These are phyloP conservation scores for Stentor roeselii DNA, from an alignment of 73 alveolate genomes.

Conservation along the genomic window DNA sequence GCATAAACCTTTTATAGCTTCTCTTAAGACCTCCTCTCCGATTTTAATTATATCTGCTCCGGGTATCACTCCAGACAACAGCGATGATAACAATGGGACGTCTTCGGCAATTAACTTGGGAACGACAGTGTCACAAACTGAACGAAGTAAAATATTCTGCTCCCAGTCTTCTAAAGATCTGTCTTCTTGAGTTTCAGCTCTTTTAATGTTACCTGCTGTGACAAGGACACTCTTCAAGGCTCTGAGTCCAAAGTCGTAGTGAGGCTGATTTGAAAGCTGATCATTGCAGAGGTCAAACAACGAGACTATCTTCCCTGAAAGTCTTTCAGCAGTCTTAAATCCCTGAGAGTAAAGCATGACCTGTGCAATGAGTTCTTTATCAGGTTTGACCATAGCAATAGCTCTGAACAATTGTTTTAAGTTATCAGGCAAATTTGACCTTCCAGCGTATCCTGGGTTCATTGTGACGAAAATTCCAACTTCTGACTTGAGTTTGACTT, in stretches of 20 bases:
- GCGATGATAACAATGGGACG: conserved; percentile 81
- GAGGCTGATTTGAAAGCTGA: conserved; percentile 96
- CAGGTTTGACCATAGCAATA: conserved; percentile 99
- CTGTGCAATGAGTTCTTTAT: conserved; percentile 97
- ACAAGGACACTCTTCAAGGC: conserved; percentile 96
- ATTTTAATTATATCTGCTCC: conserved; percentile 94
- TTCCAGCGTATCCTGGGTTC: conserved; percentile 99
- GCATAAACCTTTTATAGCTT: conserved; percentile 68
- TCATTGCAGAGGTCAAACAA: conserved; percentile 92
- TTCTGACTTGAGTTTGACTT: conserved; percentile 91
- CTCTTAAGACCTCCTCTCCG: conserved; percentile 86
- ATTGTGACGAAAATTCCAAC: conserved; percentile 99
- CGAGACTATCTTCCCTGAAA: conserved; percentile 92
- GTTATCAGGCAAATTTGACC: conserved; percentile 99
- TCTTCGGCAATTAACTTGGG: conserved; percentile 99
- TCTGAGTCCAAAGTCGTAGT: conserved; percentile 99
- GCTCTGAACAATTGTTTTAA: conserved; percentile 97
- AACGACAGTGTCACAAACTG: conserved; percentile 98
- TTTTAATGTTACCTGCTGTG: conserved; percentile 94
- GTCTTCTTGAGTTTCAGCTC: conserved; percentile 88
- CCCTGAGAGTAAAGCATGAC: conserved; percentile 99
- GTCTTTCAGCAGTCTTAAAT: conserved; percentile 98
- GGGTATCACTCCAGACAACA: conserved; percentile 99
- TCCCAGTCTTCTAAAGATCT: conserved; percentile 81
- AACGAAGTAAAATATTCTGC: conserved; percentile 90